Base-by-base conservation (phyloP, 176 grass and related monocot species). In the Metroxylon sagu region DNA sequence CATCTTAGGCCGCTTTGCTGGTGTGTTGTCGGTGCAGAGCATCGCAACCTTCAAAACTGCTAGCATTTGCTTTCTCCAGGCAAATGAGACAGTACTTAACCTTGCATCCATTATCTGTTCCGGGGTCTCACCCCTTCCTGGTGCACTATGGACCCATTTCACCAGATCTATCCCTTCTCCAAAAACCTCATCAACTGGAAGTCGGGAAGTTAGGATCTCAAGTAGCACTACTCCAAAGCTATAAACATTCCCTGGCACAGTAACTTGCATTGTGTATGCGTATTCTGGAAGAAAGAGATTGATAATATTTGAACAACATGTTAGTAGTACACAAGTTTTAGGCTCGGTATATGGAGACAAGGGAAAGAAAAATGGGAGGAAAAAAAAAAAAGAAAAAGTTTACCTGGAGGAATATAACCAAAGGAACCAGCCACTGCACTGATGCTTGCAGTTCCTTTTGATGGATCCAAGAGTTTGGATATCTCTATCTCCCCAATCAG, bases 251-350 rank as follows among this genome's bases (percentile, higher is more conserved):
- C 87, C 92, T 1, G 87, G 78, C 30, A 80, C 87, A 1, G 92
- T 97, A 16, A 97, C 92, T 74, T 91, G 92, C 92, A 97, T 97
- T 26, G 87, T 91, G 73, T 97, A 97, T 29, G 92, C 92, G 82
- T 97, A 97, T 81, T 97, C 92, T 97, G 87, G 63, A 39, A 50
- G 54, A 57, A 57, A 26, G 35, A 43, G 10, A 43, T 43, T 7
- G 35, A 12, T 10, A 43, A 43, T 43, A 23, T 23, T 23, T 23
- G 35, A 43, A 43, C 35, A 12, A 43, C 5, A 3, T 43, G 35
- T 12, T 3, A 43, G 35, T 12, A 43, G 8, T 43, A 12, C 7
- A 43, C 35, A 12, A 12, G 8, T 43, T 43, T 43, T 3, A 12
- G 10, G 35, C 35, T 43, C 35, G 1, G 7, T 14, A 43, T 14